Evolutionary conservation across 192 early-diverging fungal genomes (phyloP).

Genomic region (Linnemannia zychae): DNA sequence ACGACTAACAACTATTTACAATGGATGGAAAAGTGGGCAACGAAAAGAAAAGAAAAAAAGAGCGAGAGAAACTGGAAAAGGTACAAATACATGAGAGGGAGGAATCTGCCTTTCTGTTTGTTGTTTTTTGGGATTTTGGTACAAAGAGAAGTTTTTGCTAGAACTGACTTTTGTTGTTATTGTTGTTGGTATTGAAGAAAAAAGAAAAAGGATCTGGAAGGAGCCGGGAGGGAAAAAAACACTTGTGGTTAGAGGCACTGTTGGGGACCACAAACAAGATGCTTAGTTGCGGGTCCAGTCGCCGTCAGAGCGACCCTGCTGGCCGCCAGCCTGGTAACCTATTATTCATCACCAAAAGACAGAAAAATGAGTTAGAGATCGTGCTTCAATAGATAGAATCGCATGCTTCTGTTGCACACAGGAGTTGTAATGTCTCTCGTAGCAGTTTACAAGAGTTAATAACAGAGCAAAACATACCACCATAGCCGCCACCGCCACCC

Average conservation of each 20-base stretch:
- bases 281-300: slow-evolving; percentile 38
- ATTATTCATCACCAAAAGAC: neutral
- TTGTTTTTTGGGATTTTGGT: slow-evolving; percentile 4
- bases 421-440: neutral
- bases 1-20: slow-evolving; percentile 22
- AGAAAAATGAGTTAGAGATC: neutral
- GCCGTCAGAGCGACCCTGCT: slow-evolving; percentile 49
- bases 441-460: neutral
- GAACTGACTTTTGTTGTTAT: neutral
- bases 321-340: slow-evolving; percentile 17
- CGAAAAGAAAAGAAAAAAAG: slow-evolving; percentile 14
- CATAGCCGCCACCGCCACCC: slow-evolving; percentile 3
- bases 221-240: neutral
- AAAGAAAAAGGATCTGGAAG: neutral
- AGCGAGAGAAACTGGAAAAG: slow-evolving; percentile 8
- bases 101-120: slow-evolving; percentile 29
- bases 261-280: neutral
- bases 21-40: slow-evolving; percentile 16
- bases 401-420: neutral
- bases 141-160: slow-evolving; percentile 10
- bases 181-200: slow-evolving; percentile 3
- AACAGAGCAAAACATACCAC: neutral
- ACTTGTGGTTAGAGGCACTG: neutral
- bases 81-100: slow-evolving; percentile 32
- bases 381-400: too few relatives aligned